phyloP scores from a whole-genome alignment of 306 rosid genomes.

The Astragalus glycyphyllos region DNA sequence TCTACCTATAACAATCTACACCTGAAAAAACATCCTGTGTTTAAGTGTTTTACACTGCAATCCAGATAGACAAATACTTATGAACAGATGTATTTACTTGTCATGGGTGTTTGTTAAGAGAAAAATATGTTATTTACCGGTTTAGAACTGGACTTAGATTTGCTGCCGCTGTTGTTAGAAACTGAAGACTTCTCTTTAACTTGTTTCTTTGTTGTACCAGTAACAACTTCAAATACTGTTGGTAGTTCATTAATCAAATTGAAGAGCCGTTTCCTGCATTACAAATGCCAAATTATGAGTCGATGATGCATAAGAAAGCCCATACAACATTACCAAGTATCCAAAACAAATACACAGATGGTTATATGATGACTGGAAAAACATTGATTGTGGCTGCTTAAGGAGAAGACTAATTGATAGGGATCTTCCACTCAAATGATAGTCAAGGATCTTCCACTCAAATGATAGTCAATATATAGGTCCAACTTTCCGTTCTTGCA shows the following conservation, averaged over 20 bases:
- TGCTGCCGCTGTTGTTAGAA: constrained; percentile 72
- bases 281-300: constrained; percentile 31
- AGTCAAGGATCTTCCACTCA: constrained; percentile 34
- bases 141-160: constrained; percentile 74
- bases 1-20: constrained; percentile 31
- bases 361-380: constrained; percentile 26
- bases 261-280: constrained; percentile 79
- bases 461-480: constrained; percentile 9
- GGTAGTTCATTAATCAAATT: constrained; percentile 83
- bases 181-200: constrained; percentile 79
- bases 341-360: constrained; percentile 27
- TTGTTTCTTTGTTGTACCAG: constrained; percentile 70
- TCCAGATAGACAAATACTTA: constrained; percentile 18
- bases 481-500: constrained; percentile 30
- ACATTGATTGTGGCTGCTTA: constrained; percentile 1
- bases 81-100: constrained; percentile 6
- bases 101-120: constrained; percentile 7
- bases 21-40: constrained; percentile 19
- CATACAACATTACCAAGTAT: constrained; percentile 30
- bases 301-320: constrained; percentile 12
- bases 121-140: constrained; percentile 49
- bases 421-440: too few species aligned
- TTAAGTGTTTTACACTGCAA: constrained; percentile 4
- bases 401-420: background rate
- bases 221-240: constrained; percentile 79